Evolutionary conservation across 331 rosid species (phyloP).

Genomic region (Spiraea crenata): DNA sequence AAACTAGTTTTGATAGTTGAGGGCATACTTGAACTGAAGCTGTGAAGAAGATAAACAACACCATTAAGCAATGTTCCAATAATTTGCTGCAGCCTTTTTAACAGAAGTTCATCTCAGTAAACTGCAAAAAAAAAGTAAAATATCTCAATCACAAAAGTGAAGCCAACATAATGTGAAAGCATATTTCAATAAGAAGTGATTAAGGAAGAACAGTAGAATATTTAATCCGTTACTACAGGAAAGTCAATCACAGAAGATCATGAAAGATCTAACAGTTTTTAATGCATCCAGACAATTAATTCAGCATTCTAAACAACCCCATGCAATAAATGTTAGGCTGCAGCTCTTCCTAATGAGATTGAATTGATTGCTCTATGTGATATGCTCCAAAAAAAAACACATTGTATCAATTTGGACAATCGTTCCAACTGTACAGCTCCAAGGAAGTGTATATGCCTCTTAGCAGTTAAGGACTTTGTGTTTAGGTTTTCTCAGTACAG

Average conservation of each 20-base stretch:
- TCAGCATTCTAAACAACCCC: neutral
- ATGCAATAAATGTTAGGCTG: neutral
- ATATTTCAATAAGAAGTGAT: neutral
- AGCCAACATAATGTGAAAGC: neutral
- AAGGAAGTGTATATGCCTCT: neutral
- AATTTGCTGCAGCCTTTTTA: conserved; percentile 21
- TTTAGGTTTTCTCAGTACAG: conserved; percentile 8
- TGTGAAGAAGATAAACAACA: conserved; percentile 14
- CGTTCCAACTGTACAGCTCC: neutral
- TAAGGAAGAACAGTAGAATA: neutral
- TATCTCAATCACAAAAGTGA: neutral
- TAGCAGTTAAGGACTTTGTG: neutral
- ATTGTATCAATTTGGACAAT: neutral
- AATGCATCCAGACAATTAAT: neutral
- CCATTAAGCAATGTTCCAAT: conserved; percentile 14
- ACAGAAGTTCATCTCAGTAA: conserved; percentile 43
- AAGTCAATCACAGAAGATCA: neutral
- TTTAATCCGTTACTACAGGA: neutral
- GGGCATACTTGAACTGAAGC: neutral
- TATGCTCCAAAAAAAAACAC: neutral
- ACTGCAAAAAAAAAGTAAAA: conserved; percentile 40
- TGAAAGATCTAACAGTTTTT: neutral
- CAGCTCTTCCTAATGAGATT: neutral
- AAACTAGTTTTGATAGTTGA: neutral
- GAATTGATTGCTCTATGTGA: neutral